Evolutionary conservation across 305 asterid species (phyloP), one percentile per base, ranked within the genome.

Genomic region (Nicotiana rustica): DNA sequence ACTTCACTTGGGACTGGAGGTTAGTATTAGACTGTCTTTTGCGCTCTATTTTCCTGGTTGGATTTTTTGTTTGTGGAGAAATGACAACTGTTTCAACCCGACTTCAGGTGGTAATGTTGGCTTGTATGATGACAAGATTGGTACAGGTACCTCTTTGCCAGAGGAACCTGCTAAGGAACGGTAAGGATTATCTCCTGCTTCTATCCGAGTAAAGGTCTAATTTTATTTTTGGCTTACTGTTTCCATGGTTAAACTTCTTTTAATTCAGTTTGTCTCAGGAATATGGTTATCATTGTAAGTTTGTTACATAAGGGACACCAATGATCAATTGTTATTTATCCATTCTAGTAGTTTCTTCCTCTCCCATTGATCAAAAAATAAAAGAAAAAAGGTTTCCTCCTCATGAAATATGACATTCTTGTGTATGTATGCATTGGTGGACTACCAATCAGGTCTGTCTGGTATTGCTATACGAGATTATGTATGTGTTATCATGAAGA

Each of bases 121-220:
- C 80, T 91, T 89, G 69, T 91, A 84, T 77, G 80, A 79, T 78
- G 88, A 84, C 60, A 91, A 90, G 89, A 86, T 84, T 81, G 93
- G 89, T 80, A 65, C 85, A 7, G 82, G 85, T 61, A 89, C 90
- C 85, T 81, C 91, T 73, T 85, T 82, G 82, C 47, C 82, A 31
- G 93, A 91, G 82, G 94, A 89, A 83, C 88, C 84, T 80, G 83
- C 89, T 19, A 89, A 86, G 90, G 97, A 95, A 67, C 85, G 94
- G 99, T 93, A 85, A 83, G 91, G 67, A 76, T 55, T 21, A 5
- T 57, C 81, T 47, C 36, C 57, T 83, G 81, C 65, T 73, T 25
- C 67, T 59, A 1, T 55, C 60, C 25, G 25, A 17, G 64, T n/a
- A 59, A 17, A 68, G 73, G 19, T 38, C 41, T 36, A 17, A 13